Percentiles rank a stretch among this genome's conserved stretches.
Conservation (phyloP, 2,329 filamentous ascomycete genomes). For the Cryphonectria japonica region DNA sequence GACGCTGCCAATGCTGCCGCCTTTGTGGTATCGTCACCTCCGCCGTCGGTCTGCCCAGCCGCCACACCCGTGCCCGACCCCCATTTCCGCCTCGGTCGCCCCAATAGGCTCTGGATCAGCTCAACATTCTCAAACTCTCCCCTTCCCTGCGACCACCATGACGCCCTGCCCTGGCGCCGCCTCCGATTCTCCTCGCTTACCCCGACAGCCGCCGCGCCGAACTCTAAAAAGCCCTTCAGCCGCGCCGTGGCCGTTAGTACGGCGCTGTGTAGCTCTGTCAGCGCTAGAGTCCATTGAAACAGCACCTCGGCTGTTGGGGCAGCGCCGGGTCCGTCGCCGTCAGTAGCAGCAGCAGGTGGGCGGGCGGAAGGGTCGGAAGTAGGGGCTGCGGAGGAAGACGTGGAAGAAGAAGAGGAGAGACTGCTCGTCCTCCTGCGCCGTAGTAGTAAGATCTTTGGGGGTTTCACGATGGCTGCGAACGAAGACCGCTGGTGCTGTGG, state of each 20-base stretch:
- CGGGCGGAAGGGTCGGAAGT: not conserved
- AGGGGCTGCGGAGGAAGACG: not conserved
- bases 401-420: not conserved
- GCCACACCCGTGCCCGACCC: too few relatives aligned
- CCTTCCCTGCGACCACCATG: slow-evolving; percentile 27
- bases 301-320: slow-evolving; percentile 20
- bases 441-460: slow-evolving; percentile 6
- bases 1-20: not conserved
- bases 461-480: not conserved
- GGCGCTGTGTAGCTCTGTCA: slow-evolving; percentile 26
- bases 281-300: slow-evolving; percentile 27
- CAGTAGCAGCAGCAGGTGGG: not conserved
- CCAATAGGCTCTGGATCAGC: slow-evolving; percentile 25
- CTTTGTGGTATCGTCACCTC: not conserved
- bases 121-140: slow-evolving; percentile 28
- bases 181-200: slow-evolving; percentile 26
- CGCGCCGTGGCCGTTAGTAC: slow-evolving; percentile 22
- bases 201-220: slow-evolving; percentile 19
- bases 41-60: not conserved
- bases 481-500: slow-evolving; percentile 2
- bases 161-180: slow-evolving; percentile 19
- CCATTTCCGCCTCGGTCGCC: slow-evolving; percentile 13
- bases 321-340: not conserved
- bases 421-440: not conserved
- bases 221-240: slow-evolving; percentile 22